phyloP scores from a whole-genome alignment of 2,329 filamentous ascomycete genomes.

The Periconia sp. region DNA sequence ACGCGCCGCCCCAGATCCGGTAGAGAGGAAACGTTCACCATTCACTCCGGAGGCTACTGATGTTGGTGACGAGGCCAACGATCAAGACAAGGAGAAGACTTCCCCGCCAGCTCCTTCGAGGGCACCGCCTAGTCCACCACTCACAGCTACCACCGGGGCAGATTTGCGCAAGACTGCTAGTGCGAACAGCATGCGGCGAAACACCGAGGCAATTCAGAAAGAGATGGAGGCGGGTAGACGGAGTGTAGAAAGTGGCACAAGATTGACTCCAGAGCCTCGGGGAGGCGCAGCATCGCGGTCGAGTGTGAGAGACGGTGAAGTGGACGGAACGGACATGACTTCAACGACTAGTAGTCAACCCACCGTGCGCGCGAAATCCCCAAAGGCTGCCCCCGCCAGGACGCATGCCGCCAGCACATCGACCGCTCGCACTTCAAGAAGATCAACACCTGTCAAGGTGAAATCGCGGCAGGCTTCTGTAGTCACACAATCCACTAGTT shows the following conservation, averaged over 20 bases:
- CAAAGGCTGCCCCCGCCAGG: conserved; percentile 15
- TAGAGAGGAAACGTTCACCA: conserved; percentile 31
- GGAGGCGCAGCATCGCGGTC: conserved; percentile 42
- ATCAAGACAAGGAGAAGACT: conserved; percentile 26
- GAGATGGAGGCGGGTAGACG: conserved; percentile 44
- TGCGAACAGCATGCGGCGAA: conserved; percentile 46
- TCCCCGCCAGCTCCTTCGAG: conserved; percentile 28
- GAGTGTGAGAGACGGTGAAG: conserved; percentile 46
- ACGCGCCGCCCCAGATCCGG: conserved; percentile 40
- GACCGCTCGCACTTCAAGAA: conserved; percentile 15
- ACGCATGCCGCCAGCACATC: conserved; percentile 30
- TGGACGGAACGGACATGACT: conserved; percentile 46
- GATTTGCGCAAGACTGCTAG: conserved; percentile 49
- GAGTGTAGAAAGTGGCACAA: conserved; percentile 45
- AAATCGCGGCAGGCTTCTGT: conserved; percentile 43
- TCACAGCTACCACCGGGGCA: conserved; percentile 44
- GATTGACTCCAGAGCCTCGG: conserved; percentile 40
- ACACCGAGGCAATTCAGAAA: conserved; percentile 36
- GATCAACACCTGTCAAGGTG: conserved; percentile 20
- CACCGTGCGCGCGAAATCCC: conserved; percentile 37
- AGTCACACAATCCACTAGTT: conserved; percentile 47
- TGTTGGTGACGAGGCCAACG: conserved; percentile 29
- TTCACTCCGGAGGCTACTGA: conserved; percentile 48
- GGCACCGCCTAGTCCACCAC: conserved; percentile 52
- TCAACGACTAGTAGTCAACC: conserved; percentile 45